Conservation (phyloP, 1,139 yeast genomes). For the Chernovozyma aurita region DNA sequence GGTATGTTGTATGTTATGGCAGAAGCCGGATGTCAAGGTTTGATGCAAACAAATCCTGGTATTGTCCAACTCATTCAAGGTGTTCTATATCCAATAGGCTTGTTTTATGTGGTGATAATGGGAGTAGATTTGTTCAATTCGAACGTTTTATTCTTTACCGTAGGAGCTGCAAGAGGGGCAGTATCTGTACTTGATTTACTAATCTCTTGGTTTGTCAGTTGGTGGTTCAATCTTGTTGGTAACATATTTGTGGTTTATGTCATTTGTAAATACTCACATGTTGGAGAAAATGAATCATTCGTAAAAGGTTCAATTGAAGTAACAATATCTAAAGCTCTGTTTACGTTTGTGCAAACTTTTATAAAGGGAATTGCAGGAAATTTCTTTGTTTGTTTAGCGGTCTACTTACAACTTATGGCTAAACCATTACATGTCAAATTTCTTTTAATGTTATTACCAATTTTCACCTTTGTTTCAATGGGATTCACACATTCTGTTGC, state of each 20-base stretch:
- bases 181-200: constrained; percentile 57
- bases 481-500: constrained; percentile 82
- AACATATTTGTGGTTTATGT: constrained; percentile 63
- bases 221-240: constrained; percentile 61
- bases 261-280: constrained; percentile 51
- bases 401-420: constrained; percentile 70
- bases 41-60: constrained; percentile 47
- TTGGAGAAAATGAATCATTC: constrained; percentile 35
- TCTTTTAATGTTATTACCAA: constrained; percentile 58
- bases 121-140: constrained; percentile 76
- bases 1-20: constrained; percentile 63
- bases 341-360: constrained; percentile 53
- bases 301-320: constrained; percentile 44
- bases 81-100: constrained; percentile 58
- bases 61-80: constrained; percentile 52
- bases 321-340: constrained; percentile 42
- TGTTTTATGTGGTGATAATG: constrained; percentile 67
- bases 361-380: constrained; percentile 70
- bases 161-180: constrained; percentile 65
- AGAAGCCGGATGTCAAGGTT: constrained; percentile 46
- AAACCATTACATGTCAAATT: constrained; percentile 78
- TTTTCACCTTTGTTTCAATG: constrained; percentile 67
- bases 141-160: constrained; percentile 63
- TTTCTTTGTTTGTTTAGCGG: constrained; percentile 69
- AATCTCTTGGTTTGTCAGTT: constrained; percentile 68